Percentiles rank a stretch among this genome's conserved stretches.
Evolutionary conservation across 768 basidiomycete genomes (phyloP).

Genomic region (Multifurca ochricompacta): DNA sequence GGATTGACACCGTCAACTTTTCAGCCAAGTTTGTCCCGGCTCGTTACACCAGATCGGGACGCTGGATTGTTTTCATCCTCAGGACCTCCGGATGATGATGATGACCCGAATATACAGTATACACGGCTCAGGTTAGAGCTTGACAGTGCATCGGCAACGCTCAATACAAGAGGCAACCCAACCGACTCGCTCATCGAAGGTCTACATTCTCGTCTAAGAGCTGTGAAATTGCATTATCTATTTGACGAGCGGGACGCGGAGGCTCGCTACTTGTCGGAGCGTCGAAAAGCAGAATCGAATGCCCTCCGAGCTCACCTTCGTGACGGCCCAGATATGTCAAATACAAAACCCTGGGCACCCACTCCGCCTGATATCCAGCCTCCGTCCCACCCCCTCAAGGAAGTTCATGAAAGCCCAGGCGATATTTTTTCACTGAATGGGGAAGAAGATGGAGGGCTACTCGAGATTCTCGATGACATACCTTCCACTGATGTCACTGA

Average conservation of each 20-base stretch:
- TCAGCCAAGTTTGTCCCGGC: background rate
- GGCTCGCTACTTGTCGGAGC: conserved; percentile 44
- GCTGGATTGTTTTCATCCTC: background rate
- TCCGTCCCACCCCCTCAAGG: conserved; percentile 3
- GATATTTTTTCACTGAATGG: conserved; percentile 48
- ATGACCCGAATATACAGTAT: conserved; percentile 54
- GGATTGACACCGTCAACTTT: background rate
- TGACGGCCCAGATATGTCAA: conserved; percentile 15
- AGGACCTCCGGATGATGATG: conserved; percentile 18
- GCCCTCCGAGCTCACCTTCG: conserved; percentile 40
- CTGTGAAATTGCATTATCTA: conserved; percentile 52
- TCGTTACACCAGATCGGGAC: background rate
- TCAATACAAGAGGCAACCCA: conserved; percentile 25
- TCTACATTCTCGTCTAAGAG: conserved; percentile 40
- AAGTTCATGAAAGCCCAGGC: conserved; percentile 6
- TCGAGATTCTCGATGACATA: conserved; percentile 64
- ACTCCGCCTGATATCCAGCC: background rate
- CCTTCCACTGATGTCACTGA: conserved; percentile 49
- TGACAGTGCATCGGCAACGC: conserved; percentile 32
- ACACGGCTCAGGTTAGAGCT: conserved; percentile 54
- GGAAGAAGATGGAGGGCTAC: conserved; percentile 52
- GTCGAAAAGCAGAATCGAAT: conserved; percentile 39
- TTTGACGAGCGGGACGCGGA: conserved; percentile 66
- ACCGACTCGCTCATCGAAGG: conserved; percentile 29
- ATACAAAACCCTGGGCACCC: background rate